Evolutionary conservation across 805 yeast genomes (phyloP), one percentile per base, ranked within the genome.

Genomic region (Torulaspora franciscae): DNA sequence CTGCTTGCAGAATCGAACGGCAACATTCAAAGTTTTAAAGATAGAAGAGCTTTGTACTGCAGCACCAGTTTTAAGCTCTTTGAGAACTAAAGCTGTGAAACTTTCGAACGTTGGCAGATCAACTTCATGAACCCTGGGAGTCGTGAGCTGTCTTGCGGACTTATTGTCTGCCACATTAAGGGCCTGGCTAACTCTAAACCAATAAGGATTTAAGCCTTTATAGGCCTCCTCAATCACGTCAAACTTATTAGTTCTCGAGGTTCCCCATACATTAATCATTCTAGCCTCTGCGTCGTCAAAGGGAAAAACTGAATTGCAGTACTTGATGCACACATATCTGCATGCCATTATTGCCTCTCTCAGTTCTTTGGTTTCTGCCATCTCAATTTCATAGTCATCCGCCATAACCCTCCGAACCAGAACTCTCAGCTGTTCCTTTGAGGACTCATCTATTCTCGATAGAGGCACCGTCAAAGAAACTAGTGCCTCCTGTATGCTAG

Each of bases 181-280:
- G 0, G 83, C 69, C 41, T 68, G 74, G 27, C 71, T 64, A 3
- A 82, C 65, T 37, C 74, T 75, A 59, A 80, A 85, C 87, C 90
- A 83, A 61, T 84, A 77, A 0, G 96, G 96, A 61, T 88, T 81
- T 24, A 91, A 66, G 0, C 97, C 97, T 50, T 78, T 79, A 4
- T 61, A 63, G 0, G 96, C 83, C 60, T 88, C 96, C 56, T 88
- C 95, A 2, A 82, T 69, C 0, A 86, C 79, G 53, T 87, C 95
- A 2, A 85, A 72, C 45, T 82, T 72, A 52, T 85, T 85, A 1
- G 60, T 62, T 9, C 72, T 57, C 15, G 76, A 66, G 4, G 85
- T 63, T 10, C 89, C 96, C 37, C 82, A 61, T 14, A 89, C 62
- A 57, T 88, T 81, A 30, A 87, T 66, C 37, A 77, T 55, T 47